Evolutionary conservation across 805 yeast genomes (phyloP).

Genomic region (Wickerhamiella lipophila): DNA sequence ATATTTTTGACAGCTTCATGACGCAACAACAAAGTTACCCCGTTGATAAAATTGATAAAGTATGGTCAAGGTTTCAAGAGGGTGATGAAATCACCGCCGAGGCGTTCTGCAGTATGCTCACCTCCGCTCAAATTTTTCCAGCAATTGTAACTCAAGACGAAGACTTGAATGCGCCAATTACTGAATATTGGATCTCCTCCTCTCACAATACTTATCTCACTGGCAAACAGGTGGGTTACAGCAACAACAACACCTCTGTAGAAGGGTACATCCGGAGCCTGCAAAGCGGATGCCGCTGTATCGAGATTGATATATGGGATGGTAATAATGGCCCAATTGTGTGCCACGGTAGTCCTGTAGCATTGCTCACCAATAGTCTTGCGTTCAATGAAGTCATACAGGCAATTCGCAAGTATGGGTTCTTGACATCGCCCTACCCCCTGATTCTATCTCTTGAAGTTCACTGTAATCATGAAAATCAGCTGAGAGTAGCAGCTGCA

Average conservation of each 20-base stretch:
- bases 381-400: slow-evolving; percentile 55
- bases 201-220: slow-evolving; percentile 87
- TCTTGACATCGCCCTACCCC: slow-evolving; percentile 77
- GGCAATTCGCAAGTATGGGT: slow-evolving; percentile 72
- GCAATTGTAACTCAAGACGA: slow-evolving; percentile 10
- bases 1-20: slow-evolving; percentile 4
- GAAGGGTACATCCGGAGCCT: slow-evolving; percentile 80
- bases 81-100: slow-evolving; percentile 19
- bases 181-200: slow-evolving; percentile 79
- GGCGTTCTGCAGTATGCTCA: slow-evolving; percentile 32
- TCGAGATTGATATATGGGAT: slow-evolving; percentile 97
- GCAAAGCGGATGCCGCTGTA: slow-evolving; percentile 84
- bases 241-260: slow-evolving; percentile 46
- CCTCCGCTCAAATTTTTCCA: slow-evolving; percentile 24
- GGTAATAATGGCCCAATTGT: slow-evolving; percentile 71
- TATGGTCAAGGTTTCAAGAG: slow-evolving; percentile 32
- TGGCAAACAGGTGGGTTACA: slow-evolving; percentile 81
- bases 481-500: slow-evolving; percentile 41
- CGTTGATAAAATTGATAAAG: slow-evolving; percentile 17
- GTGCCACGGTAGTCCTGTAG: slow-evolving; percentile 64
- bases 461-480: slow-evolving; percentile 60
- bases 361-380: slow-evolving; percentile 53
- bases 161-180: slow-evolving; percentile 52
- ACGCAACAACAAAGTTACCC: slow-evolving; percentile 3
- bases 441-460: slow-evolving; percentile 75